Conservation (phyloP, 805 yeast genomes). For the Barnettozyma populi region DNA sequence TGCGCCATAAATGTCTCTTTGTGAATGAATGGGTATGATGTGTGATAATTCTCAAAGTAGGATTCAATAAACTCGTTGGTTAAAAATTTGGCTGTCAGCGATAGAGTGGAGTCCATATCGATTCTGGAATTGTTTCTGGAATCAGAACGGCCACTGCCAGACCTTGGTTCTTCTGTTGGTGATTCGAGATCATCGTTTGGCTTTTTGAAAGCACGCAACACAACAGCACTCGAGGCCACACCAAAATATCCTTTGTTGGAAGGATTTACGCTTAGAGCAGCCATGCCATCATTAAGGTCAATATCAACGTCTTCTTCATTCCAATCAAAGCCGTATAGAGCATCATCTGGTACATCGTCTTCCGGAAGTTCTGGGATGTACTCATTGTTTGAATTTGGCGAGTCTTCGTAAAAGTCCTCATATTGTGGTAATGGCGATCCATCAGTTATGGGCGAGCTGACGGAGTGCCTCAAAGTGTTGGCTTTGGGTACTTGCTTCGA, state of each 20-base stretch:
- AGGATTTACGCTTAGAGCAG: constrained; percentile 45
- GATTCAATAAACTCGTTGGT: constrained; percentile 38
- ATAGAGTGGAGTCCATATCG: constrained; percentile 23
- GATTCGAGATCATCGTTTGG: constrained; percentile 24
- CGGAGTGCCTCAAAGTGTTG: neutral
- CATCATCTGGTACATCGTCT: constrained; percentile 38
- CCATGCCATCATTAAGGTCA: constrained; percentile 53
- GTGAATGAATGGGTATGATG: constrained; percentile 56
- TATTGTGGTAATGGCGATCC: neutral
- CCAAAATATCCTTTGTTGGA: constrained; percentile 63
- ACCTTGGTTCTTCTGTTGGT: constrained; percentile 13
- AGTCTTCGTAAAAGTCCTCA: neutral
- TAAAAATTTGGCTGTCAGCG: constrained; percentile 25
- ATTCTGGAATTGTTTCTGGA: constrained; percentile 22
- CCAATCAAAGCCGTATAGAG: constrained; percentile 56
- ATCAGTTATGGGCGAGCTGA: neutral
- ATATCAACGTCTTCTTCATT: constrained; percentile 43
- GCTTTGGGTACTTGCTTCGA: constrained; percentile 15
- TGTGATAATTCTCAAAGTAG: constrained; percentile 55
- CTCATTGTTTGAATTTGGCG: constrained; percentile 11
- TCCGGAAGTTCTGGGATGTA: constrained; percentile 27
- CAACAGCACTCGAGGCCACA: constrained; percentile 53
- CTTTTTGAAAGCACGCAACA: constrained; percentile 42
- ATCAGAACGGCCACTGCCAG: constrained; percentile 15
- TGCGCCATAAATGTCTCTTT: constrained; percentile 47